Evolutionary conservation across 306 rosid genomes (phyloP).

Genomic region (Inga laurina): DNA sequence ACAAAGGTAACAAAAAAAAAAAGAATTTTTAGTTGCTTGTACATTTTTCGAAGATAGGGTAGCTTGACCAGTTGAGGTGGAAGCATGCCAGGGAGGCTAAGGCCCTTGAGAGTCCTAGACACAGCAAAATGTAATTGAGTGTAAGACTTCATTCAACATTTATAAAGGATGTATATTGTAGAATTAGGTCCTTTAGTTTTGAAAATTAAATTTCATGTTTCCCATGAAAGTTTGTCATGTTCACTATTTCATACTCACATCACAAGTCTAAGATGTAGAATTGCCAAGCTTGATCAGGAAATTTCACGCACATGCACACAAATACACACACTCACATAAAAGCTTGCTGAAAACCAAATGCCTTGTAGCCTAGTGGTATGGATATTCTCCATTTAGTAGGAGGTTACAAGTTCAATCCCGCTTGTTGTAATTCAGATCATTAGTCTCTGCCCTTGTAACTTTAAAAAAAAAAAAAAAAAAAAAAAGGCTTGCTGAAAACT

Average conservation of each 20-base stretch:
- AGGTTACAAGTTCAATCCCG: no score
- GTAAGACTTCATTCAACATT: not conserved
- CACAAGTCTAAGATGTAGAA: slow-evolving; percentile 3
- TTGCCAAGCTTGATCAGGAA: slow-evolving; percentile 11
- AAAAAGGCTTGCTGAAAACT: not conserved
- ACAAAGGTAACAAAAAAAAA: slow-evolving; percentile 14
- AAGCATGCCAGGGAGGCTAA: slow-evolving; percentile 40
- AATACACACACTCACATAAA: not conserved
- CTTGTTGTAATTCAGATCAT: no score
- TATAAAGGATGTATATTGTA: slow-evolving; percentile 19
- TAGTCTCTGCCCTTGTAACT: no score
- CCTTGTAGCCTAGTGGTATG: no score
- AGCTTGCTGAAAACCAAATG: not conserved
- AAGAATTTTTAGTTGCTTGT: slow-evolving; percentile 34
- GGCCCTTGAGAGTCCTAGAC: slow-evolving; percentile 39
- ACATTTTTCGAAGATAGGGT: slow-evolving; percentile 32
- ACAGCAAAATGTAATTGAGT: slow-evolving; percentile 14
- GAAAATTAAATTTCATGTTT: not conserved
- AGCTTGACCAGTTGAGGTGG: slow-evolving; percentile 42
- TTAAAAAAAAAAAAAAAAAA: no score
- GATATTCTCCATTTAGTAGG: no score
- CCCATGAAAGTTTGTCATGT: not conserved
- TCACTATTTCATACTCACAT: not conserved
- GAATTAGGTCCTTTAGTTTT: not conserved
- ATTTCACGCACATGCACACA: not conserved